Evolutionary conservation across 2,329 filamentous ascomycete genomes (phyloP).

Genomic region (Cladosporium phlei): DNA sequence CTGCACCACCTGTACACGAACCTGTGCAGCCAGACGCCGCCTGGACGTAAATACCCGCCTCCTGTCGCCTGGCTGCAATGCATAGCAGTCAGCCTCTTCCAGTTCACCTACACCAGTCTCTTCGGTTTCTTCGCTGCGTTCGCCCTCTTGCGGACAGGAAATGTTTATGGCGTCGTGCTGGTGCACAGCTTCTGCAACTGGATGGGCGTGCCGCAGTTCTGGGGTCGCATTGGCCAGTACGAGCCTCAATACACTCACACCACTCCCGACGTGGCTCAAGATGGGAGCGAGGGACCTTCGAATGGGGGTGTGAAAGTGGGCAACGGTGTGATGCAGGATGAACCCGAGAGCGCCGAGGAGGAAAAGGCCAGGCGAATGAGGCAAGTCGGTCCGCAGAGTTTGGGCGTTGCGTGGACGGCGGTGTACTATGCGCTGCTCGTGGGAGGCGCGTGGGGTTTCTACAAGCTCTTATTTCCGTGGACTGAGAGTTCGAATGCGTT

Average conservation of each 20-base stretch:
- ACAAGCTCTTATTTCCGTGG: slow-evolving; percentile 63
- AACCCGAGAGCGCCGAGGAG: slow-evolving; percentile 34
- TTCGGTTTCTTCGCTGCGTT: slow-evolving; percentile 95
- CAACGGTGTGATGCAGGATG: slow-evolving; percentile 17
- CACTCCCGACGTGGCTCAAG: slow-evolving; percentile 28
- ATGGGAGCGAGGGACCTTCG: slow-evolving; percentile 24
- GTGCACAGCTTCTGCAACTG: slow-evolving; percentile 90
- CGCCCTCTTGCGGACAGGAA: slow-evolving; percentile 78
- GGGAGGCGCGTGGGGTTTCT: slow-evolving; percentile 67
- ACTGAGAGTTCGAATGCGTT: slow-evolving; percentile 60
- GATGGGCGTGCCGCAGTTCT: slow-evolving; percentile 81
- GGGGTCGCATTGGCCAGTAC: slow-evolving; percentile 64
- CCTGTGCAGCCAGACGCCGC: slow-evolving; percentile 64
- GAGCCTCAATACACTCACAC: slow-evolving; percentile 27
- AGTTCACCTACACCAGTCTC: slow-evolving; percentile 83
- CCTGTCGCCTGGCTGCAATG: slow-evolving; percentile 24
- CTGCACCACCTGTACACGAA: slow-evolving; percentile 97
- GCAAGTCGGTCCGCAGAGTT: slow-evolving; percentile 18
- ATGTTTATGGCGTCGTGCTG: slow-evolving; percentile 66
- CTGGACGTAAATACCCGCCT: slow-evolving; percentile 31
- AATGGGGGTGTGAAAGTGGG: slow-evolving; percentile 16
- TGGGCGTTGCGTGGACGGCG: slow-evolving; percentile 61
- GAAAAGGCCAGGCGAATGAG: slow-evolving; percentile 25
- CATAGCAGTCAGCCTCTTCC: slow-evolving; percentile 68
- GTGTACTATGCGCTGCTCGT: slow-evolving; percentile 76